Base-by-base conservation (phyloP, 768 basidiomycete species). In the Trichaptum fuscoviolaceum region DNA sequence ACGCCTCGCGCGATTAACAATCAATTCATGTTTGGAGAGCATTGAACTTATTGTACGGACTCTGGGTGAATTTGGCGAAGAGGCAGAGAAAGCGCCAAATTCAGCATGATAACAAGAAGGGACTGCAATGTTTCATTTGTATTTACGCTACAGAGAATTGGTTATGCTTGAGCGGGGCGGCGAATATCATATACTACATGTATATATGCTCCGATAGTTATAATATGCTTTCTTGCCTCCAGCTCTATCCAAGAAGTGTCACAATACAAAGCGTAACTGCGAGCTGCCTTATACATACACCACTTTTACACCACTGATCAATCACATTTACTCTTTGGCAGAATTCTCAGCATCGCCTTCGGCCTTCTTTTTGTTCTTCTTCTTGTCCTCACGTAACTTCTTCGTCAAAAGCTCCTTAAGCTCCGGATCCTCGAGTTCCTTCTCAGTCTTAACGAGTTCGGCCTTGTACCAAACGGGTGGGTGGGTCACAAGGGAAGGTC, bases 391-490 rank as follows among this genome's bases (percentile, higher is more conserved):
- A 67, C 96, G 85, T 70, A 99, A 77, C 71, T 87, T 90, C 76
- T 89, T 87, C 59, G 88, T 80, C 67, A 99, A 78, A 26, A 93
- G 81, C 30, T 85, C 82, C 80, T 95, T 95, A 70, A 95, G 77
- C 71, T 91, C 93, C 71, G 91, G 89, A 70, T 98, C 94, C 76
- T 93, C 86, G 67, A 99, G 80, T 76, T 93, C 87, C 77, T 95
- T 95, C 69, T 92, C 91, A 0, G 92, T 88, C 83, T 93, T 92
- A 71, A 97, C 85, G 66, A 96, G 83, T 73, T 96, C 95, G 35
- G 92, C 84, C 73, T 93, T 92, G 82, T 95, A 99, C 96, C 95
- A 99, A 34, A 88, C 73, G 15, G 97, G 93, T 10, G 92, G 87
- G 67, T 92, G 90, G 15, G 93, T 93, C 77, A 99, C 85, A 69